Percentiles rank a stretch among this genome's conserved stretches.
Conservation (phyloP, 306 rosid species). For the Cucurbita ficifolia region DNA sequence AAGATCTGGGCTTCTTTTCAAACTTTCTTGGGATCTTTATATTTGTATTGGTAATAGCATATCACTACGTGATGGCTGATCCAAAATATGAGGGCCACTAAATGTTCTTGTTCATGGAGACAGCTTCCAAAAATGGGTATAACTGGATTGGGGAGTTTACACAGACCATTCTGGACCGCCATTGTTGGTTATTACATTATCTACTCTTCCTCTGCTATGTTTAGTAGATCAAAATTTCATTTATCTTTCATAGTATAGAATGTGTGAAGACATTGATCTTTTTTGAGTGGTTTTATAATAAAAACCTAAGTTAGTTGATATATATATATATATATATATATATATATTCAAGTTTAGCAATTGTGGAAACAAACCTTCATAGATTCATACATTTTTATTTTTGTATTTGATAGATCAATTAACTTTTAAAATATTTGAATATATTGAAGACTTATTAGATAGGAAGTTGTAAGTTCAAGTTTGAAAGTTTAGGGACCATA, state of each 20-base stretch:
- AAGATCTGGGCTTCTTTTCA: constrained; percentile 85
- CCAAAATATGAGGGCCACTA: constrained; percentile 49
- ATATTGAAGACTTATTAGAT: too few species aligned
- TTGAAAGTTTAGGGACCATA: too few species aligned
- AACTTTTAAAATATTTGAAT: too few species aligned
- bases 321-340: too few species aligned
- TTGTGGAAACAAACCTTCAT: too few species aligned
- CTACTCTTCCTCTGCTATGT: not conserved
- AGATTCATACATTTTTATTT: too few species aligned
- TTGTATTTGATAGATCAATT: too few species aligned
- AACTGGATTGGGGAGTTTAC: not conserved
- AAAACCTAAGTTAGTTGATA: not conserved
- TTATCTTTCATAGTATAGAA: not conserved
- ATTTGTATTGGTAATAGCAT: constrained; percentile 75
- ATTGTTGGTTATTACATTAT: not conserved
- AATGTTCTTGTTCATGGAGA: not conserved
- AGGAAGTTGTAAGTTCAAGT: too few species aligned
- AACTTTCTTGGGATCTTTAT: constrained; percentile 85
- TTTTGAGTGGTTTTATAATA: not conserved
- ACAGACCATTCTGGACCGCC: not conserved
- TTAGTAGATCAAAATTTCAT: not conserved
- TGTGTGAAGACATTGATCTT: not conserved
- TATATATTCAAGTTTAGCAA: too few species aligned
- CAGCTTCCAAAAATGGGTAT: not conserved
- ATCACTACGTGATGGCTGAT: constrained; percentile 81